Conservation (phyloP, 495 filamentous ascomycete genomes). For the Chaetomidium leptoderma region DNA sequence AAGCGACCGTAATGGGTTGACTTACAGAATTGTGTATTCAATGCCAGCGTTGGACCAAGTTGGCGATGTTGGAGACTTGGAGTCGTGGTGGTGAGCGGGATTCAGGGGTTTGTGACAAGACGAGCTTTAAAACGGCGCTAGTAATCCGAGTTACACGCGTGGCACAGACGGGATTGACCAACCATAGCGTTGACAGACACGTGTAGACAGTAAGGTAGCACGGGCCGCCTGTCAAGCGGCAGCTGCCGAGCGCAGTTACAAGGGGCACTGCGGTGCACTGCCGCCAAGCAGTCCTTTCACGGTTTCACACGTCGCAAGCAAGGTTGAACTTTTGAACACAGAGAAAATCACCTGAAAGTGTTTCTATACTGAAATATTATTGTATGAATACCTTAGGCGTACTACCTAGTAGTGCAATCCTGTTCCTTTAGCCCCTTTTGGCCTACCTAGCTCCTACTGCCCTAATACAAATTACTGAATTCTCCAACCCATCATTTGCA, state of each 20-base stretch:
- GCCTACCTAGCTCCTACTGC: too few relatives aligned
- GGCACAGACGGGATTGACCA: slow-evolving; percentile 10
- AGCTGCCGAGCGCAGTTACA: background rate
- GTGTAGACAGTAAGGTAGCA: background rate
- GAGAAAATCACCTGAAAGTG: too few relatives aligned
- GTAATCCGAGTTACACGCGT: background rate
- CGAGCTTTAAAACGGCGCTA: slow-evolving; percentile 13
- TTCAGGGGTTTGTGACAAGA: slow-evolving; percentile 1
- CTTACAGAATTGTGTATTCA: background rate
- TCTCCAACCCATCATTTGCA: background rate
- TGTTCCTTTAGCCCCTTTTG: too few relatives aligned
- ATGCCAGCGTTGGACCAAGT: background rate
- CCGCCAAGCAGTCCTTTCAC: too few relatives aligned
- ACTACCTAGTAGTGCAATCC: too few relatives aligned
- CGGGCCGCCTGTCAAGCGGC: background rate
- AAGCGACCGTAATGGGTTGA: background rate
- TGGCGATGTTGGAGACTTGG: background rate
- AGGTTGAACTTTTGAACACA: background rate
- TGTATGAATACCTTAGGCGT: too few relatives aligned
- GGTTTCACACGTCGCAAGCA: too few relatives aligned
- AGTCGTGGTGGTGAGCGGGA: slow-evolving; percentile 4
- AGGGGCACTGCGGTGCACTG: too few relatives aligned
- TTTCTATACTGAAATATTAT: too few relatives aligned
- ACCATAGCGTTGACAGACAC: background rate
- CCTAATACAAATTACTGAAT: background rate